Base-by-base conservation (phyloP, 1,284 basidiomycete species). In the Leccinum fallax region DNA sequence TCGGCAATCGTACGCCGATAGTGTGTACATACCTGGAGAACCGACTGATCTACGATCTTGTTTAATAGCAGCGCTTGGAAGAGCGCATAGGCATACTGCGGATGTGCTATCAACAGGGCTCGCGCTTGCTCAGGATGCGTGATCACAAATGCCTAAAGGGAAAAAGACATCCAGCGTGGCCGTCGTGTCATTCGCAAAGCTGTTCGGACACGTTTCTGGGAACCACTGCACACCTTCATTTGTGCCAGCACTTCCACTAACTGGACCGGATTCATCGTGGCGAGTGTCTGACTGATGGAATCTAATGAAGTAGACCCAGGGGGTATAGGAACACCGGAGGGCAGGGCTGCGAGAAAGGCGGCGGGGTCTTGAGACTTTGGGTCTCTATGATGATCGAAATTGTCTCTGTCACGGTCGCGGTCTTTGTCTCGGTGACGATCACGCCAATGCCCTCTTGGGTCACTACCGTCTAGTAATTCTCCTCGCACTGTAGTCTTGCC, bases 31-130 rank as follows among this genome's bases (percentile, higher is more conserved):
- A 88, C 86, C 71, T 89, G 82, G 2, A 98, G 81, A 57, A 98
- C 88, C 2, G 86, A 85, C 1, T 92, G 86, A 68, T 98, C 96
- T 54, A 99, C 94, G 26, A 99, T 94, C 73, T 97, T 94, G 83
- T 97, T 94, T 62, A 98, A 81, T 5, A 99, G 80, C 71, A 99
- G 87, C 0, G 94, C 93, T 79, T 98, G 97, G 80, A 99, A 98
- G 19, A 99, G 83, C 1, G 97, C 97, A 74, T 98, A 99, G 2
- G 95, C 90, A 16, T 98, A 84, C 78, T 99, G 97, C 15, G 97
- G 97, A 70, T 98, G 91, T 8, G 86, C 81, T 9, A 87, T 80
- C 36, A 99, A 84, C 38, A 99, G 79, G 4, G 85, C 80, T 54
- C 89, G 83, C 36, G 97, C 96, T 78, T 96, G 91, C 49, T 98